Evolutionary conservation across 306 rosid species (phyloP).

Genomic region (Cicer bijugum): DNA sequence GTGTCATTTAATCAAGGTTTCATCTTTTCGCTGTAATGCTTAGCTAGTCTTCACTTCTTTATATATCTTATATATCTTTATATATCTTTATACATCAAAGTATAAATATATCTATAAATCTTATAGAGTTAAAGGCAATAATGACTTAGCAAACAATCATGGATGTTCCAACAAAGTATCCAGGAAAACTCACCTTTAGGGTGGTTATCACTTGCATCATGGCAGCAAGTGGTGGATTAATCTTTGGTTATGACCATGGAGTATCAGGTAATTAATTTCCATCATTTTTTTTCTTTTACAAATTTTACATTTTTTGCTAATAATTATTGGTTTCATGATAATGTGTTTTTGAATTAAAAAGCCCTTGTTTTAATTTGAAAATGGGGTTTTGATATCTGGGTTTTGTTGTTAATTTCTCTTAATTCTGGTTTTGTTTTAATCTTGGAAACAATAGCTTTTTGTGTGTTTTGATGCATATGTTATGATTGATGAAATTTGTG

Average conservation of each 20-base stretch:
- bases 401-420: not conserved
- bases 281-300: not conserved
- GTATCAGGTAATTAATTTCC: constrained; percentile 65
- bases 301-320: not conserved
- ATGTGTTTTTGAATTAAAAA: not conserved
- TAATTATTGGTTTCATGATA: not conserved
- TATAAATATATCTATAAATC: not conserved
- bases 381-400: not conserved
- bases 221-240: constrained; percentile 76
- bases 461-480: not conserved
- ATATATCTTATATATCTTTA: not conserved
- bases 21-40: not conserved
- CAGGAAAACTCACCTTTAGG: constrained; percentile 59
- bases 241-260: constrained; percentile 87
- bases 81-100: not conserved
- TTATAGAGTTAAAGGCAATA: not conserved
- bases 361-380: constrained; percentile 15
- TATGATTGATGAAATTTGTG: constrained; percentile 30
- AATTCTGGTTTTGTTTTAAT: not conserved
- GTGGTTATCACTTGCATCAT: constrained; percentile 60
- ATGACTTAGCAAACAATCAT: not conserved
- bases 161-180: constrained; percentile 48
- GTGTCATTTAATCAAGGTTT: not conserved
- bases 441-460: not conserved
- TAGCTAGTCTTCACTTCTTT: not conserved